Evolutionary conservation across 768 basidiomycete species (phyloP), one percentile per base, ranked within the genome.

Genomic region (Hemileccinum impolitum): DNA sequence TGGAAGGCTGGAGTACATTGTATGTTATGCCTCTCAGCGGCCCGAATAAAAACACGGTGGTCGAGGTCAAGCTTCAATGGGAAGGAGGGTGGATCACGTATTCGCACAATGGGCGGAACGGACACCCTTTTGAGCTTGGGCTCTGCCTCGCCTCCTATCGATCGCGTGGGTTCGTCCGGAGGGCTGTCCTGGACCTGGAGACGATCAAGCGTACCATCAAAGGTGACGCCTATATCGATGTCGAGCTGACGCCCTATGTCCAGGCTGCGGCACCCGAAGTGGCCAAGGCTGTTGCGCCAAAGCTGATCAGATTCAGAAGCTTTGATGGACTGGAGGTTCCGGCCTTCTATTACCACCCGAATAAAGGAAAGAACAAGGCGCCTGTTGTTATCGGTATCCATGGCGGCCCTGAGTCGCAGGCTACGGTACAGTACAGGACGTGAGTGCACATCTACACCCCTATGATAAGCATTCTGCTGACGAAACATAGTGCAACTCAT

Each of bases 331-430:
- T 74, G 45, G 66, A 71, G 49, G 54, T 75, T 37, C 71, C 73
- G 5, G 72, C 66, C 17, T 66, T 74, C 49, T 75, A 75, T 48
- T 74, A 74, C 47, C 73, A 71, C 51, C 73, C 73, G 1, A 54
- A 50, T 4, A 50, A 56, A 21, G 53, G 63, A 9, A 60, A 62
- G 45, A 59, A 54, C 31, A 55, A 55, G 18, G 62, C 58, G 10
- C 67, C 74, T 0, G 60, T 68, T 30, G 55, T 73, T 18, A 68
- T 74, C 26, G 52, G 50, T 15, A 74, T 74, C 14, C 74, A 74
- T 31, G 73, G 74, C 21, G 74, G 73, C 4, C 73, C 73, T 11
- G 66, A 58, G 35, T 54, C 61, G 32, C 71, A 74, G 46, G 63
- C 70, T 31, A 71, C 71, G 3, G 56, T 71, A 6, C 53, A 61